Base-by-base conservation (phyloP, 2,329 filamentous ascomycete species). In the Didymella lethalis region DNA sequence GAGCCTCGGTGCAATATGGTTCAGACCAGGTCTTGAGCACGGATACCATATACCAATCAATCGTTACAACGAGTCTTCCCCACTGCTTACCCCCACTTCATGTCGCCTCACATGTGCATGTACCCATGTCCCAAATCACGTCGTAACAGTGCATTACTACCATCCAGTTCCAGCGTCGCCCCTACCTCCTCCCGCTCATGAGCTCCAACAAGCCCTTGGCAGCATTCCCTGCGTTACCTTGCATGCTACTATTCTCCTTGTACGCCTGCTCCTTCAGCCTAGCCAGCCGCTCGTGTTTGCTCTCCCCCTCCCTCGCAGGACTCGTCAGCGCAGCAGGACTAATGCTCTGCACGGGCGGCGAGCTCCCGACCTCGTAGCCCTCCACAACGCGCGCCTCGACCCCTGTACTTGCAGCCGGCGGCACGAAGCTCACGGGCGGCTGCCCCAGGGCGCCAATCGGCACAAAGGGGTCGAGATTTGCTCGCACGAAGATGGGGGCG, bases 151-250 rank as follows among this genome's bases (percentile, higher is more conserved):
- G 48, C 43, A 57, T 52, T 57, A 43, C 54, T 57, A 34, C 11
- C 16, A n/a, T 28, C 34, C 7, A 48, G 34, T 16, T 20, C n/a
- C 12, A 25, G 6, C 20, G 14, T 20, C 23, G n/a, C 29, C 20
- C 18, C 58, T 69, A 71, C 57, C 68, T 64, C 50, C 57, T 56
- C 29, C 65, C 69, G 32, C 64, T 66, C 74, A 73, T 76, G 53
- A 87, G 72, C 60, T 81, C 82, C 61, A 86, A 66, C 64, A 88
- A 68, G 7, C 83, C 85, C 66, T 81, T 83, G 12, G 81, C 84
- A 8, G 84, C 84, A 44, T 80, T 78, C 80, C 83, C 57, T 80
- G 80, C 36, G 82, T 38, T 53, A 10, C 47, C 48, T 16, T 43
- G 76, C 18, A 78, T 80, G 68, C 79, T 83, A 60, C 72, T 83